A percentile compares a stretch with the other conserved stretches of the same genome.
Conservation (phyloP, 2,329 filamentous ascomycete species). For the Beauveria sp. region DNA sequence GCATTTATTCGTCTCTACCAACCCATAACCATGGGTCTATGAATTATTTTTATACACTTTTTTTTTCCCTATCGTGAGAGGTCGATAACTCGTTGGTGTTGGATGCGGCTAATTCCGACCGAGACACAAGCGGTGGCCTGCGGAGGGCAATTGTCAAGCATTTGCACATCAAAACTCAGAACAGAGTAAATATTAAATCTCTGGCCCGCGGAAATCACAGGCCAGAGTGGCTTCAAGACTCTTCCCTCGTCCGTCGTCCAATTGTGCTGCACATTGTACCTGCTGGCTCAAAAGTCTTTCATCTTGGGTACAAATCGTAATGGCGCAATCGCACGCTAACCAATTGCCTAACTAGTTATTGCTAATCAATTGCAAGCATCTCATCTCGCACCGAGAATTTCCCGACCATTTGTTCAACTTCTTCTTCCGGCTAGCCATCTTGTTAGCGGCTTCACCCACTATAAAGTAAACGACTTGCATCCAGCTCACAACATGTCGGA, state of each 20-base stretch:
- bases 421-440: too few species aligned
- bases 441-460: background rate
- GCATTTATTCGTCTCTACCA: background rate
- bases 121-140: background rate
- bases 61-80: too few species aligned
- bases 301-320: background rate
- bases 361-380: background rate
- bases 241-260: background rate
- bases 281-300: background rate
- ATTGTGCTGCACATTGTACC: background rate
- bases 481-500: too few species aligned
- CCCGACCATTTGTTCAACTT: background rate
- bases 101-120: background rate
- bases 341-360: background rate
- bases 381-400: background rate
- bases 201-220: background rate
- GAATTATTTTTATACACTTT: background rate
- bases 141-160: too few species aligned
- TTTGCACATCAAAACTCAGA: too few species aligned
- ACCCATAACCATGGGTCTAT: too few species aligned
- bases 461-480: too few species aligned
- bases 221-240: background rate
- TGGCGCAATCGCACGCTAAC: constrained; percentile 7
- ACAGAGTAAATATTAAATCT: background rate
- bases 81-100: too few species aligned